phyloP scores from a whole-genome alignment of 768 basidiomycete genomes.

The Cubamyces sp. region DNA sequence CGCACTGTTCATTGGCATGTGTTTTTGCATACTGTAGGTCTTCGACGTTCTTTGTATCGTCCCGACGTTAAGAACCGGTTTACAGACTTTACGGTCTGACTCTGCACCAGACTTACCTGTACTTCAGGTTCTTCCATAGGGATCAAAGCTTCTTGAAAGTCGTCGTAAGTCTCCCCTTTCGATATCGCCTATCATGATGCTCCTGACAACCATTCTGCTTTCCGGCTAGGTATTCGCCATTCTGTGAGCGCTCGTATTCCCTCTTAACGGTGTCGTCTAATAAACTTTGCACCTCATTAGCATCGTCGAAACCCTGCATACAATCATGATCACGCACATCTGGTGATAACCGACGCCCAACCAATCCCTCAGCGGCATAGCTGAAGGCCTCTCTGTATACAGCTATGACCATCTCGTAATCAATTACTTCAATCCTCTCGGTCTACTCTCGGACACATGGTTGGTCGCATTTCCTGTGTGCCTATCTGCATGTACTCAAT shows the following conservation, averaged over 20 bases:
- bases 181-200: too few species aligned
- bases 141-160: background rate
- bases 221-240: too few species aligned
- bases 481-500: background rate
- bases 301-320: background rate
- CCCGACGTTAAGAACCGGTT: too few species aligned
- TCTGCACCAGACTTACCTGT: background rate
- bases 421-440: background rate
- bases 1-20: slow-evolving; percentile 1
- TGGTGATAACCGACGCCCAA: background rate
- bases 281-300: background rate
- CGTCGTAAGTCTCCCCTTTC: background rate
- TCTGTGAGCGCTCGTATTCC: too few species aligned
- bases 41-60: background rate
- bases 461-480: background rate
- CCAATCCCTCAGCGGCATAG: background rate
- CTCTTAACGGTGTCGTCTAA: too few species aligned
- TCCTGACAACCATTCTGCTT: too few species aligned
- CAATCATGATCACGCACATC: background rate
- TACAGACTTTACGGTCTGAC: background rate
- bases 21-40: background rate
- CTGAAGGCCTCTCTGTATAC: background rate
- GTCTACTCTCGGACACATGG: background rate
- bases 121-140: background rate
- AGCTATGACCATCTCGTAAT: background rate